A percentile compares a stretch with the other conserved stretches of the same genome.
Evolutionary conservation across 306 rosid genomes (phyloP).

Genomic region (Fragaria ananassa): DNA sequence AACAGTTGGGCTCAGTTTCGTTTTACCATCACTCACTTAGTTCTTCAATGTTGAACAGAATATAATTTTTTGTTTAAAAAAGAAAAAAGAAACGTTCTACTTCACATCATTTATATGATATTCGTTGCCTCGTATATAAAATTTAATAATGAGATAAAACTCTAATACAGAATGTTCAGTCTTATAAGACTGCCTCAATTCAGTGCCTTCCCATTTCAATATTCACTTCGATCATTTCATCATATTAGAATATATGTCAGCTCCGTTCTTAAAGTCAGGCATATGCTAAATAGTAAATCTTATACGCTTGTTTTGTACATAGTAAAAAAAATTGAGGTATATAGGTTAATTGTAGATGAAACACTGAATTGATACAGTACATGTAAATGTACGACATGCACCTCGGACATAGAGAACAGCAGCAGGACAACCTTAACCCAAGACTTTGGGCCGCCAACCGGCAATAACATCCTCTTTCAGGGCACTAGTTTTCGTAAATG

Average conservation of each 20-base stretch:
- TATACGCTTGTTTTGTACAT: neutral
- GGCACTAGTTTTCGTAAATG: constrained; percentile 73
- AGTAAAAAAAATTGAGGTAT: neutral
- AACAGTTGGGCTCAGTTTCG: neutral
- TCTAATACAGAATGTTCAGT: neutral
- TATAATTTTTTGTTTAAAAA: too few relatives aligned
- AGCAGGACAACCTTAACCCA: constrained; percentile 40
- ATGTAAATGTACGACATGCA: neutral
- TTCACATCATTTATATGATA: neutral
- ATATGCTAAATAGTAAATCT: neutral
- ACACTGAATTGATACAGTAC: neutral
- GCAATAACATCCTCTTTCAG: constrained; percentile 73
- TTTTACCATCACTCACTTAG: neutral
- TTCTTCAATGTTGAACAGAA: neutral
- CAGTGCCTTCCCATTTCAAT: neutral
- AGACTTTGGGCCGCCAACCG: constrained; percentile 96
- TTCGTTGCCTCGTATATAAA: neutral
- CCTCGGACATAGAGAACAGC: neutral
- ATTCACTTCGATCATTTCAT: neutral
- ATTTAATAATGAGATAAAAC: neutral
- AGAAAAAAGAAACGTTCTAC: neutral
- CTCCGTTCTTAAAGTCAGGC: neutral
- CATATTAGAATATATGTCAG: neutral
- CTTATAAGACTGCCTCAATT: neutral
- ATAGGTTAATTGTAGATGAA: neutral